Base-by-base conservation (phyloP, 306 rosid species). In the Cucurbita pepo region DNA sequence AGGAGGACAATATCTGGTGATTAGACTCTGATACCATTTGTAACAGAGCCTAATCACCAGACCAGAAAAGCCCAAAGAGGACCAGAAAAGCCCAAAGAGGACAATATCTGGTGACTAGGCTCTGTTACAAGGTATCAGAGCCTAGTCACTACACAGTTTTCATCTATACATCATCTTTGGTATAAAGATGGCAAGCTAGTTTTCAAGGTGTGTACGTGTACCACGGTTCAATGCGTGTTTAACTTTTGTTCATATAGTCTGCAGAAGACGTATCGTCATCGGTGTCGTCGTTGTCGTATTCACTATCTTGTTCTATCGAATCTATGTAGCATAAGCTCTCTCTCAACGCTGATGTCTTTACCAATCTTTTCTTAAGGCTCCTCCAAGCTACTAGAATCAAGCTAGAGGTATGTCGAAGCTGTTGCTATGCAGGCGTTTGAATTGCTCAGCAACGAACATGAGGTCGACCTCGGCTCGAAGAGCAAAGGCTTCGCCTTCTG, bases 401-500 rank as follows among this genome's bases (percentile, higher is more conserved):
- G 78, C 98, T 83, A 72, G 85, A 85, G 6, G 89, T 86, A 78
- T 88, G 89, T 62, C 85, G 92, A 16, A 85, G 82, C 76, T 88
- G 90, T 82, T 90, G 81, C 94, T 90, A 72, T 90, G 96, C 10
- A 90, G 90, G 5, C 94, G 88, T 81, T 88, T 93, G 77, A 93
- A 93, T 72, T 93, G 98, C 16, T 91, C 62, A 0, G 97, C 91
- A 4, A 93, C 96, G 15, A 81, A 81, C 71, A 86, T 90, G 11
- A 93, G 85, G 69, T 90, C 98, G 69, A 88, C 98, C 81, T 93
- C 93, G 1, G 96, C 96, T 34, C 81, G 85, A 30, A 90, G 87
- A 3, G 96, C 88, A 34, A 87, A 93, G 52, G 96, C 98, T 83
- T 93, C 96, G 2, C 90, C 98, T 82, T 88, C 91, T 0, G 97